Evolutionary conservation across 495 filamentous ascomycete species (phyloP).

Genomic region (Penicillium atrosanguineum): DNA sequence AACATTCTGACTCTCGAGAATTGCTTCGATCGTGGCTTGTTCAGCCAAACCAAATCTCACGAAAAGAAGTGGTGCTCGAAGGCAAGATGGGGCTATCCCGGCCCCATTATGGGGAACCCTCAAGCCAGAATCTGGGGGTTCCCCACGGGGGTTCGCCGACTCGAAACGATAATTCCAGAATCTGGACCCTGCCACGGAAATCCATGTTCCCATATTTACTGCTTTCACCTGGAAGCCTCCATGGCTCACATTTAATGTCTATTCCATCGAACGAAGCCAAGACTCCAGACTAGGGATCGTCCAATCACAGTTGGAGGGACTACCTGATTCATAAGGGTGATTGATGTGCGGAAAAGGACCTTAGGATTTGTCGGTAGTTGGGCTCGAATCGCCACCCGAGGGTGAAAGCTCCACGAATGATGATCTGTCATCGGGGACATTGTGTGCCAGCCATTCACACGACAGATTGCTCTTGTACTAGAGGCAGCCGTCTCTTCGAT

Average conservation of each 20-base stretch:
- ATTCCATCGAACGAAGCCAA: no score
- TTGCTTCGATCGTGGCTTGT: not conserved
- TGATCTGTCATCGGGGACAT: not conserved
- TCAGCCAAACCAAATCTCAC: not conserved
- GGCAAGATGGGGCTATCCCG: constrained; percentile 9
- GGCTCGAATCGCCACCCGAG: not conserved
- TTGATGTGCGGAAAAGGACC: not conserved
- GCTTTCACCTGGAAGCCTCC: not conserved
- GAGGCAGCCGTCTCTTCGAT: not conserved
- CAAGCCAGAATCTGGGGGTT: constrained; percentile 7
- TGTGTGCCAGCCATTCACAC: no score
- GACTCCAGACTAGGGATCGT: not conserved
- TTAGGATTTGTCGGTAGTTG: not conserved
- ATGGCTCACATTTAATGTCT: not conserved
- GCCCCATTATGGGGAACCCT: constrained; percentile 9
- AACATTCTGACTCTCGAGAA: not conserved
- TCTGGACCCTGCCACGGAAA: not conserved
- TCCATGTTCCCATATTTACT: not conserved
- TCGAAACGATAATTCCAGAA: not conserved
- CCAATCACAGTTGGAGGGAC: not conserved
- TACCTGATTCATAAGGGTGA: not conserved
- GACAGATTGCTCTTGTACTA: no score
- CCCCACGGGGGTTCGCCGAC: constrained; percentile 9
- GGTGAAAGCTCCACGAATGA: not conserved
- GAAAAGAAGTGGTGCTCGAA: not conserved